Conservation (phyloP, 495 filamentous ascomycete species). For the Apodospora peruviana region DNA sequence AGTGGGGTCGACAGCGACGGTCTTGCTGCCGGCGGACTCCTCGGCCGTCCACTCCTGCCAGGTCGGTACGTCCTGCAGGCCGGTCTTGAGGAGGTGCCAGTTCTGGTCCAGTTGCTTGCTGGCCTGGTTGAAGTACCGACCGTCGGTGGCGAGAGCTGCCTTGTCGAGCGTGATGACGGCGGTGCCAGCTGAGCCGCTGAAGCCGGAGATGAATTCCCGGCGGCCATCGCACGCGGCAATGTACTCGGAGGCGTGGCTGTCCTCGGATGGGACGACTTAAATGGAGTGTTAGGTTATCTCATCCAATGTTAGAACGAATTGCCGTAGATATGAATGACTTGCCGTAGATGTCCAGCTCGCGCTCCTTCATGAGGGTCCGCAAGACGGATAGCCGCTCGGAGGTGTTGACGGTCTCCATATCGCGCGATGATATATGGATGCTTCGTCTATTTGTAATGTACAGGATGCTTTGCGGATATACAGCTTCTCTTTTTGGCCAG, state of each 20-base stretch:
- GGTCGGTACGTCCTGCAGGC: conserved; percentile 86
- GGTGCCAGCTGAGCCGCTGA: conserved; percentile 91
- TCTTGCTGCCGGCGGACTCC: conserved; percentile 76
- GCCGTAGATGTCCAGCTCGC: conserved; percentile 93
- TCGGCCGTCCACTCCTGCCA: conserved; percentile 97
- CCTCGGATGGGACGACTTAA: conserved; percentile 91
- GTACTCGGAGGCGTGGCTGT: conserved; percentile 96
- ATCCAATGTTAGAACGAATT: background rate
- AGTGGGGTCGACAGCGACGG: conserved; percentile 86
- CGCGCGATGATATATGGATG: conserved; percentile 26
- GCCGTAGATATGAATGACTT: conserved; percentile 31
- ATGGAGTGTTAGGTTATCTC: background rate
- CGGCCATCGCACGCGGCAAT: conserved; percentile 91
- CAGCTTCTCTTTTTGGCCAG: background rate
- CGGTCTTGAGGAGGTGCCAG: conserved; percentile 90
- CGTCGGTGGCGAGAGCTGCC: conserved; percentile 90
- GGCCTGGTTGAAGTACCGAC: conserved; percentile 98
- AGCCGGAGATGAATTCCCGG: conserved; percentile 88
- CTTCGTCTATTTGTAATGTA: no score
- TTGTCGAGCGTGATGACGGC: conserved; percentile 83
- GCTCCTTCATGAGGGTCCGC: conserved; percentile 80
- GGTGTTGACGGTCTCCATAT: conserved; percentile 85
- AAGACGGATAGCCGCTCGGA: conserved; percentile 69
- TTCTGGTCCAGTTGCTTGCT: conserved; percentile 86
- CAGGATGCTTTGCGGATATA: background rate